Evolutionary conservation across 2,329 filamentous ascomycete species (phyloP).

Genomic region (Coniochaeta hoffmannii): DNA sequence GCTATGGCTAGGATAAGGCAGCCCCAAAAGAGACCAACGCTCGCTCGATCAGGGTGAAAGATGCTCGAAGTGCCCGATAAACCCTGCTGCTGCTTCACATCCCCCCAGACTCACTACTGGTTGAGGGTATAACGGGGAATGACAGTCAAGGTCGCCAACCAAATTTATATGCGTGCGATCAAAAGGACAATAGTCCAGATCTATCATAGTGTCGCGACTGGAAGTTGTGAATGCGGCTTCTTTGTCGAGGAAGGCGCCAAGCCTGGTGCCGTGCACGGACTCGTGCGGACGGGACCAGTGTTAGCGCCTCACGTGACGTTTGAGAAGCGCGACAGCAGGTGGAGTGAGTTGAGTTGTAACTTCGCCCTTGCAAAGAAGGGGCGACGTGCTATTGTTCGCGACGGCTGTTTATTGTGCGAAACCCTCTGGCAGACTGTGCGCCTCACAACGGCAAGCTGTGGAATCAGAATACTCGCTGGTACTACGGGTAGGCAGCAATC

Average conservation of each 20-base stretch:
- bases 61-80: not conserved
- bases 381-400: not conserved
- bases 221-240: not conserved
- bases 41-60: too few species aligned
- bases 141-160: too few species aligned
- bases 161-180: too few species aligned
- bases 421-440: not conserved
- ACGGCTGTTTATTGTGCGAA: not conserved
- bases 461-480: not conserved
- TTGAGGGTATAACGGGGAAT: too few species aligned
- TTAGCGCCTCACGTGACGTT: not conserved
- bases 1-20: too few species aligned
- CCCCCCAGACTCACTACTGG: not conserved
- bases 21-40: too few species aligned
- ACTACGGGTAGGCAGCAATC: not conserved
- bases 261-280: not conserved
- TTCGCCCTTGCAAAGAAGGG: not conserved
- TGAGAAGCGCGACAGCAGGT: not conserved
- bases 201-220: too few species aligned
- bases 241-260: not conserved
- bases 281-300: not conserved
- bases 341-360: not conserved
- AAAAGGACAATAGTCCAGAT: too few species aligned
- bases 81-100: not conserved
- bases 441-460: not conserved